A percentile compares a stretch with the other conserved stretches of the same genome.
These are phyloP conservation scores for Schizosaccharomyces octosporus DNA, from an alignment of 805 yeast species.

Conservation along the genomic window DNA sequence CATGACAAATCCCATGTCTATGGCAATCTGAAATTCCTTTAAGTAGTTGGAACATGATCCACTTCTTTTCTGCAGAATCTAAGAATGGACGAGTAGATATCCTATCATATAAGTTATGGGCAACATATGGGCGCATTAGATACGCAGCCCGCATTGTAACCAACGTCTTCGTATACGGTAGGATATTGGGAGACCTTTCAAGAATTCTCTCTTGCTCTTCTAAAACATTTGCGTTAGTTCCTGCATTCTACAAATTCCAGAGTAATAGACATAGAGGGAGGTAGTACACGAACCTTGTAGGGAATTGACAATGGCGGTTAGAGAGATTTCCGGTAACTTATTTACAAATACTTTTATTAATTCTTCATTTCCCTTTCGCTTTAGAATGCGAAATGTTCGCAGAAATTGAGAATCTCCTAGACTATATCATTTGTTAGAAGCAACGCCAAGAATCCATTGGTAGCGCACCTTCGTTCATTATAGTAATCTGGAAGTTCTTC, in stretches of 20 bases:
- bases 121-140: conserved; percentile 55
- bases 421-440: neutral
- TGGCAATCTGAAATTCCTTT: conserved; percentile 43
- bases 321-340: conserved; percentile 3
- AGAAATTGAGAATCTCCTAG: conserved; percentile 32
- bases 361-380: conserved; percentile 35
- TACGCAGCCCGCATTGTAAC: conserved; percentile 88
- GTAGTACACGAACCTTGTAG: neutral
- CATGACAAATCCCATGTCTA: conserved; percentile 39
- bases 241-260: conserved; percentile 8
- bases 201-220: conserved; percentile 13
- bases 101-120: conserved; percentile 67
- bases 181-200: conserved; percentile 29
- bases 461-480: neutral
- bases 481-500: neutral
- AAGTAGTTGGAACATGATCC: conserved; percentile 63
- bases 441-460: neutral
- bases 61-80: conserved; percentile 53
- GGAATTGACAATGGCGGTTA: neutral
- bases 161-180: conserved; percentile 48
- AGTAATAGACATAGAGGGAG: neutral
- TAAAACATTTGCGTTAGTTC: conserved; percentile 10
- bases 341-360: conserved; percentile 67
- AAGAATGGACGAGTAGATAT: conserved; percentile 63
- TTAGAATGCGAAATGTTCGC: conserved; percentile 62